A percentile compares a stretch with the other conserved stretches of the same genome.
Evolutionary conservation across 1,284 basidiomycete genomes (phyloP).

Genomic region (Ustilago tritici): DNA sequence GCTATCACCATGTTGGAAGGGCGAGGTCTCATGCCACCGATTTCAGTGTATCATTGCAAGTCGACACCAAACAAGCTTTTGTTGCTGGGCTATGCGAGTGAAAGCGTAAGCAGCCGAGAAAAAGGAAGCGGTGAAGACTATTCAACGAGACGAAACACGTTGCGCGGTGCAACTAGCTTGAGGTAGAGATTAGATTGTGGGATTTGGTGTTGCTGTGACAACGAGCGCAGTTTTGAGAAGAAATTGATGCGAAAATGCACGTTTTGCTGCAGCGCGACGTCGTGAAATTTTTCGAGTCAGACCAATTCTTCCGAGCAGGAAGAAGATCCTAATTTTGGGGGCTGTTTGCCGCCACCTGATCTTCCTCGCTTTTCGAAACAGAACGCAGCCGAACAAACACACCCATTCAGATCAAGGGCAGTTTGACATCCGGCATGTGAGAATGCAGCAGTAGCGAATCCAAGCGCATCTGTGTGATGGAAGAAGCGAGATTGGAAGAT

Average conservation of each 20-base stretch:
- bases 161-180: neutral
- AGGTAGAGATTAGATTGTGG: too few relatives aligned
- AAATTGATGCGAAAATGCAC: neutral
- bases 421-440: neutral
- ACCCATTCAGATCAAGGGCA: neutral
- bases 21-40: conserved; percentile 6
- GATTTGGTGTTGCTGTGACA: conserved; percentile 2
- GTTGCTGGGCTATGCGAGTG: too few relatives aligned
- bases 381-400: neutral
- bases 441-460: neutral
- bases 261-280: neutral
- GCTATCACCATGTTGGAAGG: neutral
- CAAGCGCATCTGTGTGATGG: neutral
- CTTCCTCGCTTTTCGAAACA: neutral
- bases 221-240: neutral
- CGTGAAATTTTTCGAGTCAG: conserved; percentile 3
- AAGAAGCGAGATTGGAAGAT: neutral
- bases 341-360: neutral
- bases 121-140: neutral
- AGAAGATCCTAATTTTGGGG: neutral
- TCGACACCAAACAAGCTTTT: neutral
- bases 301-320: neutral
- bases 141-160: neutral
- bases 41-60: neutral
- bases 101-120: too few relatives aligned